Evolutionary conservation across 1,139 yeast species (phyloP), one percentile per base, ranked within the genome.

Genomic region (Blastobotrys elegans): DNA sequence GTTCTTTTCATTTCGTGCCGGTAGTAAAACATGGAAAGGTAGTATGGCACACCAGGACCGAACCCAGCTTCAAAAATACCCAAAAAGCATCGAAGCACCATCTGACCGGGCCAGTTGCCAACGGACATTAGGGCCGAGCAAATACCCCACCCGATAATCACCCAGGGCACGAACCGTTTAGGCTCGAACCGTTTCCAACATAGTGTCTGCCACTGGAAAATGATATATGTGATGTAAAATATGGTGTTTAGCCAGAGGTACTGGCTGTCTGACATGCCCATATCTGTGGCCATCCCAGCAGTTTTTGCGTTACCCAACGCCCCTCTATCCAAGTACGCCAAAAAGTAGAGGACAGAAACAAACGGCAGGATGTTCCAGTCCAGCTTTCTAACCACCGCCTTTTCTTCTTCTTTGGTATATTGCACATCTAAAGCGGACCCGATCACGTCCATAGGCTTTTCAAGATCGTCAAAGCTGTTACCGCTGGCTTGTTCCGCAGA

Each of bases 271-370:
- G 63, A 48, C 65, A 78, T 64, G 11, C 67, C 60, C 43, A 76
- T 58, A 53, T 79, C 84, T 14, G 65, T 67, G 53, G 72, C 76
- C 47, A 81, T 63, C 5, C 82, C 83, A 43, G 80, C 84, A 29
- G 80, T 70, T 53, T 80, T 69, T 1, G 86, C 85, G 58, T 77
- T 73, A 2, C 84, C 84, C 54, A 81, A 76, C 57, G 79, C 79
- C 53, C 78, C 76, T 55, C 84, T 67, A 62, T 81, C 87, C 50
- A 81, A 67, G 56, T 72, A 77, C 52, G 79, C 74, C 50, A 79
- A 65, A 48, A 79, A 68, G 53, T 79, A 79, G 46, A 78, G 68
- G 41, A 73, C 57, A n/a, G 76, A 72, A 34, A 77, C 66, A 35
- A 44, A 54, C 8, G 54, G 34, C 5, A 56, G 29, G 20, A 54